Conservation (phyloP, 139 green algal genomes). For the Picochlorum sp. region DNA sequence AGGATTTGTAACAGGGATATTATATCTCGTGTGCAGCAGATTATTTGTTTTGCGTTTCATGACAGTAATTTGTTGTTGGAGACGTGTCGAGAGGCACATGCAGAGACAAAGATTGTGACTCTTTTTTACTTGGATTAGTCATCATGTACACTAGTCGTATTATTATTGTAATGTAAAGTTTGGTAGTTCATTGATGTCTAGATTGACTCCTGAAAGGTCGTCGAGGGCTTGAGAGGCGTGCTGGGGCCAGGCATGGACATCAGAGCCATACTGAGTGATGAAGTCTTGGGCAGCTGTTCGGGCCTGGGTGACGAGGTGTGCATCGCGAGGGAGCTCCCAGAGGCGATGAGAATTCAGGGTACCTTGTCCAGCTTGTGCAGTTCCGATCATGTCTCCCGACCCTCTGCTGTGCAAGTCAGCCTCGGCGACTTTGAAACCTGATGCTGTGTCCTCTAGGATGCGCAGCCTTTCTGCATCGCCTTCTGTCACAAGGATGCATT, state of each 20-base stretch:
- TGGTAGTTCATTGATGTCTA: not conserved
- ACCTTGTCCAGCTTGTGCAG: constrained; percentile 44
- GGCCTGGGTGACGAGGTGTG: not conserved
- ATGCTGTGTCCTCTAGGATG: constrained; percentile 48
- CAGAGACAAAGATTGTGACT: constrained; percentile 84
- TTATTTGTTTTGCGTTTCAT: constrained; percentile 97
- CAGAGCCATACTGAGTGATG: not conserved
- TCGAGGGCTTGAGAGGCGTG: not conserved
- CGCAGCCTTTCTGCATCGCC: constrained; percentile 10
- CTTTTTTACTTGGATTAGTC: constrained; percentile 90
- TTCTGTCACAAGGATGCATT: constrained; percentile 36
- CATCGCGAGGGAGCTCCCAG: not conserved
- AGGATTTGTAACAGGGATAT: constrained; percentile 95
- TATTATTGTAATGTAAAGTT: constrained; percentile 2
- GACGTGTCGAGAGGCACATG: constrained; percentile 84
- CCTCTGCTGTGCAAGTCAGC: constrained; percentile 61
- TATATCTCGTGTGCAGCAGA: constrained; percentile 81
- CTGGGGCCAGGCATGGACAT: not conserved
- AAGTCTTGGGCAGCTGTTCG: not conserved
- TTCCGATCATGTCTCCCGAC: constrained; percentile 60
- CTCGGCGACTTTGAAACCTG: constrained; percentile 74
- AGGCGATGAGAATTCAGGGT: not conserved
- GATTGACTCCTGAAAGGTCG: not conserved
- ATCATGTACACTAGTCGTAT: not conserved
- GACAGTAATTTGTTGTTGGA: constrained; percentile 89